phyloP scores from a whole-genome alignment of 1,139 yeast species.

The Kurtzmaniella quercitrusa region DNA sequence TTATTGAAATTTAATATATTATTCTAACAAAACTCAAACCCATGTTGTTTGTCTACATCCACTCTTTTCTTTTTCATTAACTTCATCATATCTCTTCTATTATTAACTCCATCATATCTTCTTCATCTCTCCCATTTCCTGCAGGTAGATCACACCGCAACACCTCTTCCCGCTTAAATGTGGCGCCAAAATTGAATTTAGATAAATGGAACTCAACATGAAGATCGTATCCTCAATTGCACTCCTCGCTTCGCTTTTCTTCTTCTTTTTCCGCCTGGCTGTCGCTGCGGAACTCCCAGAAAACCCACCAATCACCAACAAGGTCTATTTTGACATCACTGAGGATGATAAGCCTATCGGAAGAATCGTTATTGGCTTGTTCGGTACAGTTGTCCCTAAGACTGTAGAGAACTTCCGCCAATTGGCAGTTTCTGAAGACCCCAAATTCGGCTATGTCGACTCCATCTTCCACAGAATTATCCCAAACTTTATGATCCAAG shows the following conservation, averaged over 20 bases:
- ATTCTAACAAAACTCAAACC: no score
- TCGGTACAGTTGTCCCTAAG: slow-evolving; percentile 62
- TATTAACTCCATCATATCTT: neutral
- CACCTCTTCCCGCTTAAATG: neutral
- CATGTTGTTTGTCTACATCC: no score
- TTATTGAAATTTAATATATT: no score
- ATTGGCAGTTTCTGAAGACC: slow-evolving; percentile 58
- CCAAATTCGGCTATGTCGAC: slow-evolving; percentile 46
- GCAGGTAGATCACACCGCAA: neutral
- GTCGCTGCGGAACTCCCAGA: slow-evolving; percentile 30
- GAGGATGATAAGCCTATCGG: slow-evolving; percentile 75
- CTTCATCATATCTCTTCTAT: slow-evolving; percentile 1
- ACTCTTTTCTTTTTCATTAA: neutral
- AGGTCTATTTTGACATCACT: slow-evolving; percentile 81
- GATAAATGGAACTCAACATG: slow-evolving; percentile 15
- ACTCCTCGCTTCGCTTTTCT: slow-evolving; percentile 18
- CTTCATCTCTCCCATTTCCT: neutral
- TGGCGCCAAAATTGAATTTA: neutral
- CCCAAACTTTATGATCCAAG: slow-evolving; percentile 58
- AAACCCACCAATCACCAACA: slow-evolving; percentile 62
- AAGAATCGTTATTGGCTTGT: slow-evolving; percentile 64
- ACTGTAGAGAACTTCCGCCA: slow-evolving; percentile 57
- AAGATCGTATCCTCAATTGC: slow-evolving; percentile 23
- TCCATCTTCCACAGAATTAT: slow-evolving; percentile 58
- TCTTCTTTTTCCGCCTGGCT: slow-evolving; percentile 16